Evolutionary conservation across 129 eudicot genomes (phyloP).

Genomic region (Mikania micrantha): DNA sequence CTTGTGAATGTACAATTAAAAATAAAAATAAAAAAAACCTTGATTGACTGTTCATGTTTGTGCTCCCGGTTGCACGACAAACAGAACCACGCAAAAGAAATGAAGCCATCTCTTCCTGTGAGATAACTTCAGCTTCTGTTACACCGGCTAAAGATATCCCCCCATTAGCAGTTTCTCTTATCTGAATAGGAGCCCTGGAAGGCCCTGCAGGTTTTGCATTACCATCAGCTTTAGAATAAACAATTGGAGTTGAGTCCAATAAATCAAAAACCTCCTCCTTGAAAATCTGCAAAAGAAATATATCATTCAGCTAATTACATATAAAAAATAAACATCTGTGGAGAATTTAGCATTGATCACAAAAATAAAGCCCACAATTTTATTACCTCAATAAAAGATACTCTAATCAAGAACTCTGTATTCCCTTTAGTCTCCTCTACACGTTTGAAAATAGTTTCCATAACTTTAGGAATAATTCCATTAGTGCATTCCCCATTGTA

Average conservation of each 20-base stretch:
- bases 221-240: slow-evolving; percentile 42
- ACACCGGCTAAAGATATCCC: slow-evolving; percentile 97
- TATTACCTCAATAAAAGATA: slow-evolving; percentile 89
- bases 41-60: slow-evolving; percentile 95
- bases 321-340: background rate
- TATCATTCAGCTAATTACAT: background rate
- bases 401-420: slow-evolving; percentile 69
- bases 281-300: slow-evolving; percentile 52
- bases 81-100: slow-evolving; percentile 73
- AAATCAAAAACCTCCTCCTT: slow-evolving; percentile 95
- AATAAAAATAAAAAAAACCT: slow-evolving; percentile 37
- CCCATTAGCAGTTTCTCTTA: slow-evolving; percentile 81
- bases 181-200: slow-evolving; percentile 82
- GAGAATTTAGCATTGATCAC: background rate
- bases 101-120: slow-evolving; percentile 90
- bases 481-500: slow-evolving; percentile 64
- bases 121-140: slow-evolving; percentile 81
- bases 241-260: slow-evolving; percentile 41
- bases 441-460: slow-evolving; percentile 64
- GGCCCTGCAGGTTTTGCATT: slow-evolving; percentile 44
- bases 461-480: slow-evolving; percentile 84
- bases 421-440: slow-evolving; percentile 52
- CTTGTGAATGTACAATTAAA: background rate
- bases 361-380: background rate
- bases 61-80: slow-evolving; percentile 93